A percentile compares a stretch with the other conserved stretches of the same genome.
These are phyloP conservation scores for Prinsepia uniflora DNA, from an alignment of 306 rosid species.

Conservation along the genomic window DNA sequence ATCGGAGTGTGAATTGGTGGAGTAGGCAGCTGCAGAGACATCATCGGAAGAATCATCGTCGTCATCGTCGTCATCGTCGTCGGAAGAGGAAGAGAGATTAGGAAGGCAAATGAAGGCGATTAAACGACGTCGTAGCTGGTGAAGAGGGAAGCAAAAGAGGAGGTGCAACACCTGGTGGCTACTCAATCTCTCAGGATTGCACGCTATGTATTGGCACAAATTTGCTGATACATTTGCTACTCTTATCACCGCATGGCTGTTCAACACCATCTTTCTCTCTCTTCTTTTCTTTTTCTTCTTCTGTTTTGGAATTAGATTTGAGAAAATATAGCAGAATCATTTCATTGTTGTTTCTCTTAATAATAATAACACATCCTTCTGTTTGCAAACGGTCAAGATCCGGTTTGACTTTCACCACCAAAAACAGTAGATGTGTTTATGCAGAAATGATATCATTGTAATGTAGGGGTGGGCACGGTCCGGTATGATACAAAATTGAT, in stretches of 20 bases:
- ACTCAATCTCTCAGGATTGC: conserved; percentile 64
- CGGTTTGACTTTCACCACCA: too few species aligned
- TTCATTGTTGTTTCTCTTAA: too few species aligned
- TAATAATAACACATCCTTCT: too few species aligned
- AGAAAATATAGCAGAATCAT: too few species aligned
- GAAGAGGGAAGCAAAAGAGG: conserved; percentile 69
- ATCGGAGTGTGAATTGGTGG: conserved; percentile 29
- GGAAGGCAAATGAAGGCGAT: conserved; percentile 35
- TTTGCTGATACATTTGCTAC: conserved; percentile 65
- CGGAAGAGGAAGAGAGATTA: conserved; percentile 4
- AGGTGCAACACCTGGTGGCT: conserved; percentile 49
- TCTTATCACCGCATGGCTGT: conserved; percentile 41
- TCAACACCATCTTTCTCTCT: conserved; percentile 57
- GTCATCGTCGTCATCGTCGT: neutral
- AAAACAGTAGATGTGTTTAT: too few species aligned
- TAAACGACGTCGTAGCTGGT: conserved; percentile 31
- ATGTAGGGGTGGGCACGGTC: too few species aligned
- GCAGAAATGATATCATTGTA: too few species aligned
- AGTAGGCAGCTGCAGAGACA: neutral
- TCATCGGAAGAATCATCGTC: conserved; percentile 3
- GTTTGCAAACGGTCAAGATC: too few species aligned
- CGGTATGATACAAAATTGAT: too few species aligned
- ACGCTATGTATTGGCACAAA: conserved; percentile 67
- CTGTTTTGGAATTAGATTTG: too few species aligned
- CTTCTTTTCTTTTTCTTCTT: neutral